Percentiles rank a stretch among this genome's conserved stretches.
phyloP scores from a whole-genome alignment of 768 basidiomycete species.

The Leucocoprinus sp. region DNA sequence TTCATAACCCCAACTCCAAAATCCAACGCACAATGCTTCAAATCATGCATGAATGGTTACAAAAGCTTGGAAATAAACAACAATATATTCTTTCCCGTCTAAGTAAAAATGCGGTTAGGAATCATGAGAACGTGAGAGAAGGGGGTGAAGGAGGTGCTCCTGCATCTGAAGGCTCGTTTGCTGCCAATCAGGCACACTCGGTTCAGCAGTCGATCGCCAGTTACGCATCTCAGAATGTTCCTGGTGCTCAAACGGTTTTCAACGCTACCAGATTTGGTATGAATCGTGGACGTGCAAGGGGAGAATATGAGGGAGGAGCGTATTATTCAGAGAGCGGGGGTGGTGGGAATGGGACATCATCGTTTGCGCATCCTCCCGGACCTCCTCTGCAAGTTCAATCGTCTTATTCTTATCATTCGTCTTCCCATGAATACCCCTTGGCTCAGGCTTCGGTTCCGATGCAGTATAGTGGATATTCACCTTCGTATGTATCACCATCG shows the following conservation, averaged over 20 bases:
- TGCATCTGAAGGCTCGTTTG: constrained; percentile 39
- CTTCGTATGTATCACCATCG: constrained; percentile 24
- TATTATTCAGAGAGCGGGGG: constrained; percentile 21
- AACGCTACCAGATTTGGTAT: constrained; percentile 21
- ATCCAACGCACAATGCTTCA: constrained; percentile 74
- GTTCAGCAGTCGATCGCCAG: constrained; percentile 41
- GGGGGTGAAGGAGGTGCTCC: constrained; percentile 43
- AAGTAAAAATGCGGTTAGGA: constrained; percentile 56
- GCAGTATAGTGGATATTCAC: constrained; percentile 24
- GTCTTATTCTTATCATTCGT: constrained; percentile 12
- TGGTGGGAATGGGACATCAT: too few species aligned
- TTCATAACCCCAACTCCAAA: constrained; percentile 53
- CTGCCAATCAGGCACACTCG: constrained; percentile 38
- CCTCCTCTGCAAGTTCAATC: constrained; percentile 10
- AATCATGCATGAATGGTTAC: constrained; percentile 55
- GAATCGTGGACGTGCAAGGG: constrained; percentile 19
- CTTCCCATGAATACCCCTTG: too few species aligned
- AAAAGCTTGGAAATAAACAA: constrained; percentile 39
- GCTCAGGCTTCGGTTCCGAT: constrained; percentile 5
- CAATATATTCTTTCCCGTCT: constrained; percentile 47
- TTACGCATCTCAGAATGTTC: constrained; percentile 35
- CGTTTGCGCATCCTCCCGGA: too few species aligned
- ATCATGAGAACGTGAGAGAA: constrained; percentile 62
- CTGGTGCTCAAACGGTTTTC: constrained; percentile 36
- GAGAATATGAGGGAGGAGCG: constrained; percentile 21